Evolutionary conservation across 768 basidiomycete species (phyloP).

Genomic region (Coprinopsis cinerea): DNA sequence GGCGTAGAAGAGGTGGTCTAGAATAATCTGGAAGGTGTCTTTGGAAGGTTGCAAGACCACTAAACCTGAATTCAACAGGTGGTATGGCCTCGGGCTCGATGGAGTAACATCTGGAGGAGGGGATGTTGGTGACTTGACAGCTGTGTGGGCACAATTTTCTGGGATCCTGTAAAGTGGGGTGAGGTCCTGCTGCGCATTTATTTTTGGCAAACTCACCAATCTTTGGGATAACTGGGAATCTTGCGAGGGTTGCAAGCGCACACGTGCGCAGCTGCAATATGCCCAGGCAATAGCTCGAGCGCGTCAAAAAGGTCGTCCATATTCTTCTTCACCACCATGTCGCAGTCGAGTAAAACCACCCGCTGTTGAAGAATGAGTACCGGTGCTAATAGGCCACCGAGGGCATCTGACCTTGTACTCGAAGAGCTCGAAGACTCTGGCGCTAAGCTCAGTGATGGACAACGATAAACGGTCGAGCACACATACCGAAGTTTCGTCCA

Average conservation of each 20-base stretch:
- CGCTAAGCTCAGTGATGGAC: constrained; percentile 1
- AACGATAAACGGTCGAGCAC: not conserved
- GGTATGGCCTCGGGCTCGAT: constrained; percentile 62
- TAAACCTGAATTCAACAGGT: constrained; percentile 85
- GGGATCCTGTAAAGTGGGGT: constrained; percentile 61
- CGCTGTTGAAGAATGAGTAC: constrained; percentile 36
- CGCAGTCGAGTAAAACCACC: constrained; percentile 77
- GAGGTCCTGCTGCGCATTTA: constrained; percentile 1
- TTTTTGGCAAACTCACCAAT: constrained; percentile 56
- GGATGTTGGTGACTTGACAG: constrained; percentile 40
- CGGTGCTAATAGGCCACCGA: not conserved
- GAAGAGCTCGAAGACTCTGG: constrained; percentile 56
- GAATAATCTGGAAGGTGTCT: constrained; percentile 46
- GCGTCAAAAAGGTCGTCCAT: constrained; percentile 70
- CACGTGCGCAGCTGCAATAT: constrained; percentile 85
- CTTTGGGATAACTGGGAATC: constrained; percentile 77
- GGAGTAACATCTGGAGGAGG: constrained; percentile 28
- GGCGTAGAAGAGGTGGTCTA: constrained; percentile 45
- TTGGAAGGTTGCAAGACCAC: constrained; percentile 79
- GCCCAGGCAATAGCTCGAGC: constrained; percentile 52
- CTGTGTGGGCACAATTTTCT: constrained; percentile 83
- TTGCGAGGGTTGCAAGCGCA: constrained; percentile 93
- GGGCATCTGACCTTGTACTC: constrained; percentile 63
- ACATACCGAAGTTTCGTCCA: constrained; percentile 62
- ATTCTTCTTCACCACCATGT: constrained; percentile 79